Conservation (phyloP, 176 grass and related monocot genomes). For the Poa annua region DNA sequence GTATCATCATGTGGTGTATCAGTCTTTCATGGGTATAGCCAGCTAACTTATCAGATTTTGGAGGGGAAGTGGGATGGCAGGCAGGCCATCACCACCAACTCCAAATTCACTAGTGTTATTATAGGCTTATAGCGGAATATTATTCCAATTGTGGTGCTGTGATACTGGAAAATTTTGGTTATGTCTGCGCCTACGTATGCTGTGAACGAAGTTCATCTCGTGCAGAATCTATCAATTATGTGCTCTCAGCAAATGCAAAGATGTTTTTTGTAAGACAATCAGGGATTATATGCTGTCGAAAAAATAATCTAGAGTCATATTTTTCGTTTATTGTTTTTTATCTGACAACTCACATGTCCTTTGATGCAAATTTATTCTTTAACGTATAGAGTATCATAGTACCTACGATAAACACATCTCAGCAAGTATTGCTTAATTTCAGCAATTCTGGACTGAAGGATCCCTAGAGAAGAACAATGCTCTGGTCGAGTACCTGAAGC, state of each 20-base stretch:
- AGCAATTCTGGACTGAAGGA: slow-evolving; percentile 71
- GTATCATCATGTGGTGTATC: no score
- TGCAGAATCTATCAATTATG: background rate
- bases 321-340: background rate
- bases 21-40: no score
- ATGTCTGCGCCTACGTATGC: background rate
- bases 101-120: background rate
- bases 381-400: background rate
- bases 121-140: no score
- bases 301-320: background rate
- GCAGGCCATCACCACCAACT: no score
- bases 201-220: background rate
- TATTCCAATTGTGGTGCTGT: background rate
- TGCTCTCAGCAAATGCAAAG: background rate
- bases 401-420: background rate
- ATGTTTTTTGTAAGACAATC: background rate
- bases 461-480: slow-evolving; percentile 73
- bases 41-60: no score
- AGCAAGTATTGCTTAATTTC: slow-evolving; percentile 39
- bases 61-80: no score
- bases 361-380: background rate
- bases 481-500: slow-evolving; percentile 67
- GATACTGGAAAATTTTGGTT: background rate
- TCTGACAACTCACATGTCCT: background rate
- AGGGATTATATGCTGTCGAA: background rate